Conservation (phyloP, 805 yeast genomes). For the Zygoascus biomembranicola region DNA sequence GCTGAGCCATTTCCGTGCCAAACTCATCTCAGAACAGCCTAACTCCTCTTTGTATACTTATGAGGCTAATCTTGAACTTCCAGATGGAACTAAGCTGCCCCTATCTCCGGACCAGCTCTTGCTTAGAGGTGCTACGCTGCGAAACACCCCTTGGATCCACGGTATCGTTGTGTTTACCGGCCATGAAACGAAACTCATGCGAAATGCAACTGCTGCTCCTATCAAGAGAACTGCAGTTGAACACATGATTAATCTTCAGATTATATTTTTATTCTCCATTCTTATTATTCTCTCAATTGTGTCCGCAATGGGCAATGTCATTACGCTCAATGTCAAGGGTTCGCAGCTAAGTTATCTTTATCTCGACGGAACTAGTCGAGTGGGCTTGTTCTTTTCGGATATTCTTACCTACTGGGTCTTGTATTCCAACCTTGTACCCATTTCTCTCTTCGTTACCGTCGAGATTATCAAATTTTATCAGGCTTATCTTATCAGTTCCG, state of each 20-base stretch:
- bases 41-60: constrained; percentile 90
- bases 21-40: constrained; percentile 79
- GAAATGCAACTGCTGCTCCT: constrained; percentile 98
- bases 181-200: constrained; percentile 95
- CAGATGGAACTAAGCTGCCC: constrained; percentile 38
- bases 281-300: constrained; percentile 67
- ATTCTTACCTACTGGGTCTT: constrained; percentile 91
- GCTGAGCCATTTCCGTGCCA: constrained; percentile 45
- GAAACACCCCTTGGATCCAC: constrained; percentile 92
- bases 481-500: constrained; percentile 89
- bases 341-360: constrained; percentile 53
- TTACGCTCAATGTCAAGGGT: constrained; percentile 50
- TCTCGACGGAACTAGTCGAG: constrained; percentile 59
- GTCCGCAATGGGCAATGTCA: constrained; percentile 82
- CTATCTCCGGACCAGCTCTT: constrained; percentile 85
- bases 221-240: constrained; percentile 96
- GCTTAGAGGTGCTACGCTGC: constrained; percentile 87
- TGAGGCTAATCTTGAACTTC: constrained; percentile 70
- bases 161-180: constrained; percentile 95
- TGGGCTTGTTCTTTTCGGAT: constrained; percentile 72
- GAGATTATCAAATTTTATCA: constrained; percentile 94
- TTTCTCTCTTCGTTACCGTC: constrained; percentile 85
- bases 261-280: constrained; percentile 76
- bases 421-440: constrained; percentile 95
- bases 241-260: constrained; percentile 86